Percentiles rank a stretch among this genome's conserved stretches.
Conservation (phyloP, 106 monocot genomes). For the Dactylorhiza incarnata region DNA sequence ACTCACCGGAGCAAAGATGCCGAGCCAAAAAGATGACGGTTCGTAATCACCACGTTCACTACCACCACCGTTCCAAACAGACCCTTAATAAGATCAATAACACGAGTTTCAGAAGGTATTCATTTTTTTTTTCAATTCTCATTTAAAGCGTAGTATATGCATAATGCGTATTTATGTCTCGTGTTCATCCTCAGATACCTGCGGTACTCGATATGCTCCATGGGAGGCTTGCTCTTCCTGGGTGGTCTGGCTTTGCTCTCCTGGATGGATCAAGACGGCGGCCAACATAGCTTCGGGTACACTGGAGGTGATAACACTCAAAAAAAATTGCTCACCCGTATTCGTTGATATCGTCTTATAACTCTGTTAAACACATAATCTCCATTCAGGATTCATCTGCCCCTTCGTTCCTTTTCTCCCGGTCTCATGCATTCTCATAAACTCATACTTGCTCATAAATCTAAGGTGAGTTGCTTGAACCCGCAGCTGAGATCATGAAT, state of each 20-base stretch:
- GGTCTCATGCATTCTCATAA: conserved; percentile 72
- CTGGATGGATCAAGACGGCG: conserved; percentile 88
- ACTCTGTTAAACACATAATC: not conserved
- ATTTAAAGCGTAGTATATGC: not conserved
- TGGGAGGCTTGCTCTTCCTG: conserved; percentile 64
- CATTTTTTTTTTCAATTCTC: not conserved
- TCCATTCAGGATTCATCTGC: conserved; percentile 68
- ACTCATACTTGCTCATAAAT: conserved; percentile 81
- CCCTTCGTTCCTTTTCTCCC: conserved; percentile 82
- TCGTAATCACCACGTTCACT: no score
- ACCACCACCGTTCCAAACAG: not conserved
- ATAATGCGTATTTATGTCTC: no score
- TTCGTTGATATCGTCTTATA: not conserved
- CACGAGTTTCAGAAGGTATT: not conserved
- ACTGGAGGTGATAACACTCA: conserved; percentile 51
- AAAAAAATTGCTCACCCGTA: not conserved
- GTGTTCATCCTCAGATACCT: not conserved
- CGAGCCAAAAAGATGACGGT: no score
- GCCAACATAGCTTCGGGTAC: conserved; percentile 79
- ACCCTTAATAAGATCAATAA: no score
- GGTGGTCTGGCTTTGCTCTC: conserved; percentile 56
- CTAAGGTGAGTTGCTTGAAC: conserved; percentile 50
- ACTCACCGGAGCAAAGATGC: no score
- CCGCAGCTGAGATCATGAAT: not conserved
- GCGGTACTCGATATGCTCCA: conserved; percentile 24